Conservation (phyloP, 768 basidiomycete genomes). For the Antrodiella citrinella region DNA sequence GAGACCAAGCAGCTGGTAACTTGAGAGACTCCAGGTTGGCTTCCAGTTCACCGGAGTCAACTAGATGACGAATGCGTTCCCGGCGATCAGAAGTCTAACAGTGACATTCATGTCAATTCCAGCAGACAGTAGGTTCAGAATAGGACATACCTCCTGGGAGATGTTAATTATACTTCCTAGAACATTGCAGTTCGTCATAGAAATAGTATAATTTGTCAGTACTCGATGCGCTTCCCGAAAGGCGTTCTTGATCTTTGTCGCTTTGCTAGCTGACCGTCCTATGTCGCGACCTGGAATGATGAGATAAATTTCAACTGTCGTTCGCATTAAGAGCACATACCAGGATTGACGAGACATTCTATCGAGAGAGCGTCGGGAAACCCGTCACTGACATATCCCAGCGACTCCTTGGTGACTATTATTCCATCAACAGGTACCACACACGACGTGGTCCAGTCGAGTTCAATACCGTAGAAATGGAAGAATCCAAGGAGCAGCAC, state of each 20-base stretch:
- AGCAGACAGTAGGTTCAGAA: neutral
- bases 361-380: slow-evolving; percentile 26
- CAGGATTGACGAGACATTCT: slow-evolving; percentile 34
- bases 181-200: slow-evolving; percentile 9
- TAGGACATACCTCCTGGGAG: slow-evolving; percentile 12
- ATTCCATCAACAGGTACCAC: slow-evolving; percentile 31
- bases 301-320: neutral
- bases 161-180: slow-evolving; percentile 18
- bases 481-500: slow-evolving; percentile 57
- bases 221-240: slow-evolving; percentile 28
- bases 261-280: slow-evolving; percentile 25
- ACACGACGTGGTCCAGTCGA: slow-evolving; percentile 32
- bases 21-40: slow-evolving; percentile 7
- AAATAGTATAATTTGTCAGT: slow-evolving; percentile 9
- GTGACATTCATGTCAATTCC: neutral
- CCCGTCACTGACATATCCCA: slow-evolving; percentile 24
- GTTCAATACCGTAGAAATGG: slow-evolving; percentile 48
- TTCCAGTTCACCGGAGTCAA: slow-evolving; percentile 13
- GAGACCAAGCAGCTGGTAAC: neutral
- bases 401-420: slow-evolving; percentile 27
- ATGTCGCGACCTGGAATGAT: slow-evolving; percentile 30
- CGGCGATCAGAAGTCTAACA: slow-evolving; percentile 13
- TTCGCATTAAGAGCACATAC: slow-evolving; percentile 23
- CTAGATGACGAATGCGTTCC: slow-evolving; percentile 9
- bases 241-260: slow-evolving; percentile 23